Evolutionary conservation across 2,329 filamentous ascomycete genomes (phyloP).

Genomic region (Leptographium lundbergii): DNA sequence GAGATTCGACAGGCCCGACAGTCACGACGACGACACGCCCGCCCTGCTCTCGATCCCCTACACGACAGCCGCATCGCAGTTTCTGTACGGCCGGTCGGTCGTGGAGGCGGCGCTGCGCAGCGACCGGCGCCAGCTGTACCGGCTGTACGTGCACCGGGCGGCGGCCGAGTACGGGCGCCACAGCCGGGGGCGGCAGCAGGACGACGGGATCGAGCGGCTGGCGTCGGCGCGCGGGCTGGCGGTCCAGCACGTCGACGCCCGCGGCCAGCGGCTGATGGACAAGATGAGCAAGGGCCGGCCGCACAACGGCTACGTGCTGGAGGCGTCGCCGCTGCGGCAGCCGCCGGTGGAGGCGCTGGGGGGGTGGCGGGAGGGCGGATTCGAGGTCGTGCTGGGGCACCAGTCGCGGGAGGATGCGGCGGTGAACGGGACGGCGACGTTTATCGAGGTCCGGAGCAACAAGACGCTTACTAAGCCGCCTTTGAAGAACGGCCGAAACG

Average conservation of each 20-base stretch:
- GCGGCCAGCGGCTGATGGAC: conserved; percentile 59
- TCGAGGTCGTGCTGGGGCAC: conserved; percentile 45
- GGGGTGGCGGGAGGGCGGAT: conserved; percentile 29
- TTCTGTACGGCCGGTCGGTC: conserved; percentile 73
- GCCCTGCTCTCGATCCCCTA: conserved; percentile 29
- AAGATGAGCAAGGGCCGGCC: conserved; percentile 73
- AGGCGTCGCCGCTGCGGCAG: conserved; percentile 71
- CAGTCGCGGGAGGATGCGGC: conserved; percentile 62
- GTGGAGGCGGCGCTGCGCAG: conserved; percentile 65
- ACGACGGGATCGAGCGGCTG: conserved; percentile 34
- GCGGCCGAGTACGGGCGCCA: conserved; percentile 35
- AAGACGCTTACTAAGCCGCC: too few relatives aligned
- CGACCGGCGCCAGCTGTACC: conserved; percentile 62
- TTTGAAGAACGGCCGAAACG: too few relatives aligned
- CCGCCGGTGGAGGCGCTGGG: conserved; percentile 51
- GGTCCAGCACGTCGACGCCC: conserved; percentile 44
- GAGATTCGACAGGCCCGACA: not conserved
- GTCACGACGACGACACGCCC: not conserved
- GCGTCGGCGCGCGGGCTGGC: conserved; percentile 37
- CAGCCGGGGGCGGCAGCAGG: conserved; percentile 24
- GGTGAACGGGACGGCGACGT: conserved; percentile 56
- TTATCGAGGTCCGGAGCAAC: conserved; percentile 29
- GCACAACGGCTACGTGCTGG: conserved; percentile 82
- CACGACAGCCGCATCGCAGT: conserved; percentile 80
- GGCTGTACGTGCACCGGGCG: conserved; percentile 62